These are phyloP conservation scores for Blepharisma stoltei DNA, from an alignment of 73 alveolate genomes.

Conservation along the genomic window DNA sequence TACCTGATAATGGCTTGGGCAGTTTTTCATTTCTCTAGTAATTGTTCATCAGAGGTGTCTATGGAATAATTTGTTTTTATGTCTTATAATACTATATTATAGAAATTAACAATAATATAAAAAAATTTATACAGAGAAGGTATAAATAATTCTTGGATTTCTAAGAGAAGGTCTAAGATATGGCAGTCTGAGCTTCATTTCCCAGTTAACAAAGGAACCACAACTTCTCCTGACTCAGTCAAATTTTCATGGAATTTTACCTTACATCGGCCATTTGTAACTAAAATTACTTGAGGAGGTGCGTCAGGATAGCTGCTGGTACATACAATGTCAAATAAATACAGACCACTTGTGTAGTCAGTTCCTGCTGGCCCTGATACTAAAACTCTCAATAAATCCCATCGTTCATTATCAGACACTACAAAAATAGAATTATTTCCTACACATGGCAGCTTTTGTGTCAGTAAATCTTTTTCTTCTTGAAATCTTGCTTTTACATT, in stretches of 20 bases:
- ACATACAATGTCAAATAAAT: slow-evolving; percentile 84
- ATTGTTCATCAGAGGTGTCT: slow-evolving; percentile 86
- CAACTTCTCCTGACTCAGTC: slow-evolving; percentile 91
- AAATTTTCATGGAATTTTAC: slow-evolving; percentile 93
- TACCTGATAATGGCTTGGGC: slow-evolving; percentile 89
- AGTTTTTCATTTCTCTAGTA: slow-evolving; percentile 82
- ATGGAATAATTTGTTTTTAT: slow-evolving; percentile 94
- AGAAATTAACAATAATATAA: slow-evolving; percentile 93
- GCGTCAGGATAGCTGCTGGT: slow-evolving; percentile 89
- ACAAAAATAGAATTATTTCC: slow-evolving; percentile 92
- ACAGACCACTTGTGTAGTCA: slow-evolving; percentile 97
- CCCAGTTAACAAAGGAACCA: slow-evolving; percentile 87
- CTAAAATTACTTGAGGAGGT: slow-evolving; percentile 90
- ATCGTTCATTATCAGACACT: slow-evolving; percentile 82
- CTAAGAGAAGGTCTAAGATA: slow-evolving; percentile 95
- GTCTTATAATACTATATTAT: slow-evolving; percentile 90
- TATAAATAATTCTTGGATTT: slow-evolving; percentile 84
- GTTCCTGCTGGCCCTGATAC: slow-evolving; percentile 95
- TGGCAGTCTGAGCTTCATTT: slow-evolving; percentile 92
- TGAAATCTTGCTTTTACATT: neutral
- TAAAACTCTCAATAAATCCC: slow-evolving; percentile 91
- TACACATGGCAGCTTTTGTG: slow-evolving; percentile 68
- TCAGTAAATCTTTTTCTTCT: neutral
- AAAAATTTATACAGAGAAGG: slow-evolving; percentile 86
- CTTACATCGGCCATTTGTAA: slow-evolving; percentile 89